Conservation (phyloP, 257 asterid genomes). For the Solanum chaucha region DNA sequence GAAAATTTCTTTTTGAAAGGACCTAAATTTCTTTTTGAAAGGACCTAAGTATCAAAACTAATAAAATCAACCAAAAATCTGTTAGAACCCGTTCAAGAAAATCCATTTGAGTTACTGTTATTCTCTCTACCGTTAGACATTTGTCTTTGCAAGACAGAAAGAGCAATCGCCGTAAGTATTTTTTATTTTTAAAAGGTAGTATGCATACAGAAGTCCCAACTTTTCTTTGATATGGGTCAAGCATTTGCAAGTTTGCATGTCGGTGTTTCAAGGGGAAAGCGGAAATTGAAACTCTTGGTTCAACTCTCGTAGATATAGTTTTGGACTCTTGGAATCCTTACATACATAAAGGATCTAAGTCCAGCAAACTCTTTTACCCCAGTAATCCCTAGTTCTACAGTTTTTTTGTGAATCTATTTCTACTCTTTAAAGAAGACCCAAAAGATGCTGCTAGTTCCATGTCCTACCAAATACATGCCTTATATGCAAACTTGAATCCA, state of each 20-base stretch:
- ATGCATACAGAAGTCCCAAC: not conserved
- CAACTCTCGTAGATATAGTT: not conserved
- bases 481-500: constrained; percentile 40
- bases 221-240: not conserved
- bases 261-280: not conserved
- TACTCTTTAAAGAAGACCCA: not conserved
- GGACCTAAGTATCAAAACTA: not conserved
- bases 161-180: not conserved
- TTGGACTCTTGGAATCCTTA: not conserved
- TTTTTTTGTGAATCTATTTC: not conserved
- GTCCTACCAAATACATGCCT: constrained; percentile 35
- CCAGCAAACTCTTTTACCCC: not conserved
- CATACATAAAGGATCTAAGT: not conserved
- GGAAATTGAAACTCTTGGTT: not conserved
- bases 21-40: not conserved
- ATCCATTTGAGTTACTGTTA: not conserved
- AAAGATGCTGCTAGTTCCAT: not conserved
- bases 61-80: not conserved
- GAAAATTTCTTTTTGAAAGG: not conserved
- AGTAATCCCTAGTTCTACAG: not conserved
- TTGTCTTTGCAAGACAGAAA: not conserved
- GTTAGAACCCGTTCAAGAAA: not conserved
- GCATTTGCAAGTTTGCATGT: not conserved
- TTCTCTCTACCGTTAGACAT: not conserved
- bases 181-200: not conserved